phyloP scores from a whole-genome alignment of 345 rosid genomes.

The Viola odorata region DNA sequence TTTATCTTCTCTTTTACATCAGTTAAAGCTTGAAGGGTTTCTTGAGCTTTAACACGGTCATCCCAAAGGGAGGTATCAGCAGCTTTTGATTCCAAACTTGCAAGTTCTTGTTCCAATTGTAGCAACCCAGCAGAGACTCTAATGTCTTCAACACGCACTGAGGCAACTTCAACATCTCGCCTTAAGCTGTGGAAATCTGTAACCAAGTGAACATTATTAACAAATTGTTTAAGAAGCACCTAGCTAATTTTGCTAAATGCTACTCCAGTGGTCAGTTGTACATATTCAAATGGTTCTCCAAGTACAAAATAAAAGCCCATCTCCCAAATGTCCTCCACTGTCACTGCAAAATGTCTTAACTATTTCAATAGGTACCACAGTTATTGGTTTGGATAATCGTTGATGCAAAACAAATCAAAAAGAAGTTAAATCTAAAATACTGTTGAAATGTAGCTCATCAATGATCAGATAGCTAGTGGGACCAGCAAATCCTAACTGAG shows the following conservation, averaged over 20 bases:
- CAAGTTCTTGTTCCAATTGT: constrained; percentile 52
- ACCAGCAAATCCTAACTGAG: too few relatives aligned
- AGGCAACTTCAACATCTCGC: constrained; percentile 66
- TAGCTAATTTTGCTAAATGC: neutral
- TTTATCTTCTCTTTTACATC: constrained; percentile 71
- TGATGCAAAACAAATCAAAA: too few relatives aligned
- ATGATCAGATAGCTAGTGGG: too few relatives aligned
- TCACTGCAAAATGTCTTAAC: neutral
- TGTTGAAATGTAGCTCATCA: too few relatives aligned
- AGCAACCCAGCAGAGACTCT: constrained; percentile 50
- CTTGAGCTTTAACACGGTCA: constrained; percentile 71
- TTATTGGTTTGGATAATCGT: neutral
- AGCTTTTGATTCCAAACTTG: constrained; percentile 58
- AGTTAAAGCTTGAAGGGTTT: constrained; percentile 56
- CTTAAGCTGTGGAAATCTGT: constrained; percentile 79
- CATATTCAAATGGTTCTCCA: neutral
- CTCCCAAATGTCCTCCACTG: neutral
- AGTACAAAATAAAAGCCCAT: neutral
- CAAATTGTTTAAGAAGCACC: neutral
- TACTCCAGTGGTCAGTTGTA: neutral
- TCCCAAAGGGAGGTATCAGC: constrained; percentile 80
- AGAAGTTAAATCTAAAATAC: too few relatives aligned
- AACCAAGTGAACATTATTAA: constrained; percentile 6
- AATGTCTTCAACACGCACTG: constrained; percentile 65
- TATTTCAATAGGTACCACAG: neutral